A percentile compares a stretch with the other conserved stretches of the same genome.
These are phyloP conservation scores for Cercospora sp. DNA, from an alignment of 2,329 filamentous ascomycete species.

Conservation along the genomic window DNA sequence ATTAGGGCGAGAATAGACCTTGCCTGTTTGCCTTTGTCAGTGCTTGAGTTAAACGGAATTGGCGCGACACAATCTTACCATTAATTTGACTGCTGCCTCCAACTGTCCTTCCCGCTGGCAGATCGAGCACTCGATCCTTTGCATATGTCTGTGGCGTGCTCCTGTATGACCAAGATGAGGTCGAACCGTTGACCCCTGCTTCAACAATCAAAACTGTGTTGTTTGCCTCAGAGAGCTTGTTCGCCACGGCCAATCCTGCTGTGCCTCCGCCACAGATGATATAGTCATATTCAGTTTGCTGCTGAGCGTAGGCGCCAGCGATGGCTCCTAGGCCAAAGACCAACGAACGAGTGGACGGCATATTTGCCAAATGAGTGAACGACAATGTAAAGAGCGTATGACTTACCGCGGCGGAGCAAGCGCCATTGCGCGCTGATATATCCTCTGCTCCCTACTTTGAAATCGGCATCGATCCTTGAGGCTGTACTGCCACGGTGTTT, in stretches of 20 bases:
- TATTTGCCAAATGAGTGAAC: not conserved
- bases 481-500: not conserved
- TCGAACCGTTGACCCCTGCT: slow-evolving; percentile 19
- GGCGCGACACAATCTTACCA: not conserved
- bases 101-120: slow-evolving; percentile 21
- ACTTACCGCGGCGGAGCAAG: not conserved
- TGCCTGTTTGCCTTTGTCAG: slow-evolving; percentile 9
- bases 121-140: slow-evolving; percentile 8
- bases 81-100: slow-evolving; percentile 23
- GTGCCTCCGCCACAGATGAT: slow-evolving; percentile 35
- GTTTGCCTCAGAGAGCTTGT: slow-evolving; percentile 30
- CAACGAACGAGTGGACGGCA: slow-evolving; percentile 14
- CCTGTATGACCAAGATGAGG: slow-evolving; percentile 4
- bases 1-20: slow-evolving; percentile 22
- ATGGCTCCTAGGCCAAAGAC: not conserved
- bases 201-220: slow-evolving; percentile 36
- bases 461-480: not conserved
- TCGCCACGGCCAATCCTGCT: slow-evolving; percentile 34
- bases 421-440: not conserved
- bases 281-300: slow-evolving; percentile 17
- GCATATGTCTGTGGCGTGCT: slow-evolving; percentile 14
- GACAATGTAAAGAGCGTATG: not conserved
- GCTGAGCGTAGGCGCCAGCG: slow-evolving; percentile 2
- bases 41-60: not conserved
- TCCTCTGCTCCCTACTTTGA: not conserved